phyloP scores from a whole-genome alignment of 139 green algal species.

The Tetradesmus lagerheimii region DNA sequence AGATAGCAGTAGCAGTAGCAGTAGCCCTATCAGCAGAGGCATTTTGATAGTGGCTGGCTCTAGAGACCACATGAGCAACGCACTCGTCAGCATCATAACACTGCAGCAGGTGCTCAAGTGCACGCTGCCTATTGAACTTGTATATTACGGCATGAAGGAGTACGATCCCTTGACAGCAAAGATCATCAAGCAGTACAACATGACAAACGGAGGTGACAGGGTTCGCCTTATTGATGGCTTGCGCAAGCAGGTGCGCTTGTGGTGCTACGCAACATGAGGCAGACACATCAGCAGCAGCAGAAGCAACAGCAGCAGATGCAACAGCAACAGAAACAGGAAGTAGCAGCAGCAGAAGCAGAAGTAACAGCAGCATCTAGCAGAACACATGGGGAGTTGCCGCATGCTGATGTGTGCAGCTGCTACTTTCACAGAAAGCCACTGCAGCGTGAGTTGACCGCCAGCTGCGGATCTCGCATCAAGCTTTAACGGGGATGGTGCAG shows the following conservation, averaged over 20 bases:
- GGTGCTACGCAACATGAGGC: not conserved
- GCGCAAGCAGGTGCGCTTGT: not conserved
- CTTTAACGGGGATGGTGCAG: no score
- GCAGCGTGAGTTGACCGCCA: no score
- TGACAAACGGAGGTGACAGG: not conserved
- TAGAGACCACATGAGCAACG: not conserved
- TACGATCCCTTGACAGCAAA: not conserved
- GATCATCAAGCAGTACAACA: not conserved
- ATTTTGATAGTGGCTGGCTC: slow-evolving; percentile 13
- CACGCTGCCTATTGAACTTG: slow-evolving; percentile 25
- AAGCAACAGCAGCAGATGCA: not conserved
- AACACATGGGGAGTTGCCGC: no score
- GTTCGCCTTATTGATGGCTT: not conserved
- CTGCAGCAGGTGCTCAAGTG: slow-evolving; percentile 14
- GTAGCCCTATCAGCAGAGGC: not conserved
- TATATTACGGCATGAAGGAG: slow-evolving; percentile 25
- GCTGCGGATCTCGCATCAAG: no score
- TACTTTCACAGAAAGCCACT: no score
- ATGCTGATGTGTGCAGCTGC: no score
- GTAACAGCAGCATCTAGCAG: no score
- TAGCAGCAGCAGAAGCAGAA: not conserved
- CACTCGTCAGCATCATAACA: not conserved
- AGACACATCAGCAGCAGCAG: not conserved
- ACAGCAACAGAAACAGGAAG: not conserved
- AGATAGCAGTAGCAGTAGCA: not conserved